Percentiles rank a stretch among this genome's conserved stretches.
Conservation (phyloP, 2,329 filamentous ascomycete genomes). For the Beauveria sp. region DNA sequence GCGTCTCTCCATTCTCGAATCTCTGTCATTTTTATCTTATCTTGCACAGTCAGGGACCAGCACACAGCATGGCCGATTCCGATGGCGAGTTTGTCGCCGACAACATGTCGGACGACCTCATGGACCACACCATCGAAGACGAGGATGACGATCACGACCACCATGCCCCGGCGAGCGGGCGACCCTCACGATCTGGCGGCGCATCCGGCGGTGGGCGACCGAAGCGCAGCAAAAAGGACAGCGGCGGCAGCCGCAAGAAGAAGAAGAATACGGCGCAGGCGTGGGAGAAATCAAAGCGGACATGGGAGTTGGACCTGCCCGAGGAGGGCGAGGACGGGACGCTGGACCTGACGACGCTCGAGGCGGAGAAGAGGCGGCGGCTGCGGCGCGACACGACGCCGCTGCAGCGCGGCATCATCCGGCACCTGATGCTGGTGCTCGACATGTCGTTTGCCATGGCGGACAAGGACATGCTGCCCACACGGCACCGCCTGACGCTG, state of each 20-base stretch:
- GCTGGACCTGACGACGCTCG: constrained; percentile 68
- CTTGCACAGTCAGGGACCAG: not conserved
- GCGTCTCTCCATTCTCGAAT: not conserved
- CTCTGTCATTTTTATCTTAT: not conserved
- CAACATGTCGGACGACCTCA: constrained; percentile 55
- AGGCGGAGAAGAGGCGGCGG: constrained; percentile 73
- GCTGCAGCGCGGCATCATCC: constrained; percentile 91
- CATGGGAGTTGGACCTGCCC: constrained; percentile 62
- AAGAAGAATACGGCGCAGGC: constrained; percentile 39
- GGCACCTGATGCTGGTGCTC: constrained; percentile 84
- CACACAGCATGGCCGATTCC: constrained; percentile 57
- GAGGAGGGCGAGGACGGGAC: constrained; percentile 70
- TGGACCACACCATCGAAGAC: constrained; percentile 38
- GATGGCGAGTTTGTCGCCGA: constrained; percentile 62
- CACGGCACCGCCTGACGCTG: constrained; percentile 72
- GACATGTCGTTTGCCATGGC: constrained; percentile 92
- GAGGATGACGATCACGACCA: constrained; percentile 19
- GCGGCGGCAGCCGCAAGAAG: constrained; percentile 17
- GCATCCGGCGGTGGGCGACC: constrained; percentile 12
- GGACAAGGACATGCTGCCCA: constrained; percentile 90
- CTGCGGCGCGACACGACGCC: constrained; percentile 90
- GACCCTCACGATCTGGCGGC: constrained; percentile 18
- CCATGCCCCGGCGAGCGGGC: constrained; percentile 16
- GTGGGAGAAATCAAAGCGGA: constrained; percentile 60
- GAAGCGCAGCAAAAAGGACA: constrained; percentile 1